phyloP scores from a whole-genome alignment of 306 rosid genomes.

The Vachellia pachyceras region DNA sequence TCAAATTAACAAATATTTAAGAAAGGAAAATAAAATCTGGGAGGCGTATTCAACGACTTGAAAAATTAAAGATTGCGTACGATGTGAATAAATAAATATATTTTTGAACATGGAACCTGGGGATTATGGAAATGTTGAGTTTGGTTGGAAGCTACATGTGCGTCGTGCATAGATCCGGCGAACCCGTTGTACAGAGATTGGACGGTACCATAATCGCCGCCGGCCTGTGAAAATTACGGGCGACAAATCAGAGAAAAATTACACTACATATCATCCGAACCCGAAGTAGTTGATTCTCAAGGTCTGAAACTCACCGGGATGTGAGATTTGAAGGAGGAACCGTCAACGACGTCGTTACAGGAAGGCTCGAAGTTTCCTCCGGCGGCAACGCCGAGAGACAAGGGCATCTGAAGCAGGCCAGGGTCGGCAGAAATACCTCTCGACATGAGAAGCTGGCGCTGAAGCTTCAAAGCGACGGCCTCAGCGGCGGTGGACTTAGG shows the following conservation, averaged over 20 bases:
- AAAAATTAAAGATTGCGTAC: background rate
- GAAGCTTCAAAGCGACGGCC: constrained; percentile 73
- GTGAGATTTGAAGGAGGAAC: constrained; percentile 65
- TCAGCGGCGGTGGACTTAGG: constrained; percentile 39
- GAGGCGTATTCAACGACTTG: background rate
- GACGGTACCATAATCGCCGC: constrained; percentile 51
- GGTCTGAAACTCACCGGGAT: constrained; percentile 44
- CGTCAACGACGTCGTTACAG: constrained; percentile 68
- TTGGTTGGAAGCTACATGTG: constrained; percentile 46
- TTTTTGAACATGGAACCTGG: constrained; percentile 42
- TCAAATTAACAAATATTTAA: background rate
- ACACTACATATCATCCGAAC: background rate
- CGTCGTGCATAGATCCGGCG: constrained; percentile 61
- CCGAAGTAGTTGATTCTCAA: background rate
- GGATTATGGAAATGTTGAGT: constrained; percentile 68
- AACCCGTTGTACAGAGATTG: constrained; percentile 65
- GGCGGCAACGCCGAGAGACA: constrained; percentile 37
- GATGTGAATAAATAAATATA: background rate
- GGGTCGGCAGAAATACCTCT: constrained; percentile 39
- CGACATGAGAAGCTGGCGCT: constrained; percentile 73
- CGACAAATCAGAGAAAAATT: constrained; percentile 8
- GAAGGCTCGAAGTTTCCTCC: constrained; percentile 58
- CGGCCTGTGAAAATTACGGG: constrained; percentile 39
- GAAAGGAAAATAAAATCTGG: background rate
- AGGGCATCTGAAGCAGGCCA: constrained; percentile 59